Evolutionary conservation across 2,329 filamentous ascomycete species (phyloP).

Genomic region (Aaosphaeria pasadenensis): DNA sequence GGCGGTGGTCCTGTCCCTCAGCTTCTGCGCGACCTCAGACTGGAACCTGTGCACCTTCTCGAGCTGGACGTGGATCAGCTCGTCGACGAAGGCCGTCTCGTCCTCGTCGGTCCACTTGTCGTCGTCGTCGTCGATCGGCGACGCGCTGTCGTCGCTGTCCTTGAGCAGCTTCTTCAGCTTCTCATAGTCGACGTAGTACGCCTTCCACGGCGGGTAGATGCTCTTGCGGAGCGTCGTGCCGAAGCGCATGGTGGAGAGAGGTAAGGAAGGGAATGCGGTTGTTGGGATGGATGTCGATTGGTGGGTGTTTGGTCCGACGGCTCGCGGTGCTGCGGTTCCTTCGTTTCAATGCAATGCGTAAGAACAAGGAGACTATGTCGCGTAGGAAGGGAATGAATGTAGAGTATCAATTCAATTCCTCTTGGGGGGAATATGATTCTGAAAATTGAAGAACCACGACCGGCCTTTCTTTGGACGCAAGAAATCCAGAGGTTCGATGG

Average conservation of each 20-base stretch:
- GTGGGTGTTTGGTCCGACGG: too few relatives aligned
- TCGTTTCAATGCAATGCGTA: too few relatives aligned
- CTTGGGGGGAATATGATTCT: too few relatives aligned
- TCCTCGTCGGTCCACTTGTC: slow-evolving; percentile 86
- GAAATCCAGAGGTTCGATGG: too few relatives aligned
- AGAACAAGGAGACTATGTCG: too few relatives aligned
- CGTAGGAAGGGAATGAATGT: too few relatives aligned
- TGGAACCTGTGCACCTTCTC: slow-evolving; percentile 95
- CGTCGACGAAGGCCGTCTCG: slow-evolving; percentile 89
- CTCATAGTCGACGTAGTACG: slow-evolving; percentile 91
- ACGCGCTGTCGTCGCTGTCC: slow-evolving; percentile 57
- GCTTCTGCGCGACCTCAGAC: slow-evolving; percentile 72
- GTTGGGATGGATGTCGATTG: too few relatives aligned
- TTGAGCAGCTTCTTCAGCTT: slow-evolving; percentile 88
- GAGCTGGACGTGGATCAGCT: slow-evolving; percentile 89
- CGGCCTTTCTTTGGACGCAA: too few relatives aligned
- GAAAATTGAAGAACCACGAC: too few relatives aligned
- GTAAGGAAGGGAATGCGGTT: too few relatives aligned
- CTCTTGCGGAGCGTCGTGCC: slow-evolving; percentile 80
- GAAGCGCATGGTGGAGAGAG: slow-evolving; percentile 71
- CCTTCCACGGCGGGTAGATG: slow-evolving; percentile 83
- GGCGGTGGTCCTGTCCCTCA: slow-evolving; percentile 75
- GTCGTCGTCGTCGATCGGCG: slow-evolving; percentile 56
- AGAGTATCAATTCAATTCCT: too few relatives aligned
- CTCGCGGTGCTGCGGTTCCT: too few relatives aligned